Conservation (phyloP, 164 flowering plant genomes). For the Vitis rupestris region DNA sequence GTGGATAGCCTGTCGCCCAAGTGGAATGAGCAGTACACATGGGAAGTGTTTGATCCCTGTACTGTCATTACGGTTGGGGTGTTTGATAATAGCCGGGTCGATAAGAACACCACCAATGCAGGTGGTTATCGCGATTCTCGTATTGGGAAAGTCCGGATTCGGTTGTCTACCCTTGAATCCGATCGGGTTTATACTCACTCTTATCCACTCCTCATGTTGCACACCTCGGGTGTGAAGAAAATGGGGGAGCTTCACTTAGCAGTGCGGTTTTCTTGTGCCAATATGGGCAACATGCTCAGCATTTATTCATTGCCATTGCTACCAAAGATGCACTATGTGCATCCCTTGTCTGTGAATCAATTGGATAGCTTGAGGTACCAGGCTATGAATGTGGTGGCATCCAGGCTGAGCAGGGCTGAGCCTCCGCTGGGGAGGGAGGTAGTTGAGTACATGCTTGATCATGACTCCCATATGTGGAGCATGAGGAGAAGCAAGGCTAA, state of each 20-base stretch:
- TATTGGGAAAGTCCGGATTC: slow-evolving; percentile 63
- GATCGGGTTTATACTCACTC: slow-evolving; percentile 63
- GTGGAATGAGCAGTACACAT: slow-evolving; percentile 77
- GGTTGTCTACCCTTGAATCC: slow-evolving; percentile 58
- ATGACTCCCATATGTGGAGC: slow-evolving; percentile 70
- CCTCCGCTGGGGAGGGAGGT: slow-evolving; percentile 63
- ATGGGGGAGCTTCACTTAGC: slow-evolving; percentile 79
- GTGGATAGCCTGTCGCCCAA: slow-evolving; percentile 47
- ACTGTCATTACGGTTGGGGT: slow-evolving; percentile 65
- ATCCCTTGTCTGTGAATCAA: slow-evolving; percentile 50
- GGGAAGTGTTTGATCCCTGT: slow-evolving; percentile 75
- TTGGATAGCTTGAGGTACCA: slow-evolving; percentile 51
- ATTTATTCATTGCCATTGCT: slow-evolving; percentile 54
- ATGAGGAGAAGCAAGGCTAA: slow-evolving; percentile 75
- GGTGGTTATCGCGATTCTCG: slow-evolving; percentile 36
- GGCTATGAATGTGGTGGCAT: slow-evolving; percentile 50
- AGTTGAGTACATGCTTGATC: slow-evolving; percentile 73
- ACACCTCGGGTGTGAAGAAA: slow-evolving; percentile 61
- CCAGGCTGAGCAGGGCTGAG: slow-evolving; percentile 54
- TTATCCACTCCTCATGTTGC: slow-evolving; percentile 58
- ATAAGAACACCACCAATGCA: slow-evolving; percentile 24
- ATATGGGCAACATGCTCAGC: slow-evolving; percentile 47
- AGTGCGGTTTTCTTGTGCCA: slow-evolving; percentile 53
- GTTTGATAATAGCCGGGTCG: slow-evolving; percentile 49
- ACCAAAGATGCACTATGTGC: slow-evolving; percentile 66